Base-by-base conservation (phyloP, 2,329 filamentous ascomycete genomes). In the Clarireedia hainanense region DNA sequence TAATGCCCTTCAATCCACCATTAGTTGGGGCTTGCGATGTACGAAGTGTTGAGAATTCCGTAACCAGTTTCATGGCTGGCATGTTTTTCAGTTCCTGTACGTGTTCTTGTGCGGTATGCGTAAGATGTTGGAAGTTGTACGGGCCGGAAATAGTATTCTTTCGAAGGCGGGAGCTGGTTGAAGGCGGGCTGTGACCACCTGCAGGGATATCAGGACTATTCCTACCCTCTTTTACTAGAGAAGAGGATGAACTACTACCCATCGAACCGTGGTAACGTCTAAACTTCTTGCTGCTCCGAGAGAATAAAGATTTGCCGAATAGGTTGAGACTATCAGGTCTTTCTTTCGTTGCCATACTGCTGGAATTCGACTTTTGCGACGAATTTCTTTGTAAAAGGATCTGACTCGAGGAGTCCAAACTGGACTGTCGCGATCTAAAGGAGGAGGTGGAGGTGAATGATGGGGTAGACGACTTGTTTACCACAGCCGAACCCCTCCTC, bases 41-140 rank as follows among this genome's bases (percentile, higher is more conserved):
- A 45, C 72, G 72, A 50, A 74, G 63, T 12, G 71, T 69, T 15
- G 74, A 72, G 55, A 76, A 73, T 56, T 78, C 76, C 10, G 73
- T 72, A 14, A 72, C 71, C 49, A 76, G 63, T 27, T 76, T 72
- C 48, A 69, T 67, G 15, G 72, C 73, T 61, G 71, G 76, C 3
- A 69, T 63, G 27, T 71, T 68, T 43, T 73, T 70, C 6, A 75
- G 58, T 55, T 71, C 71, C 4, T 74, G 69, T 3, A 77, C 57
- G 50, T 76, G 72, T 30, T 82, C 76, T 47, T 76, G 76, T 12
- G 75, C 72, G 12, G 78, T 81, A 65, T 85, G 81, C 4, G 79
- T 76, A 36, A 86, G 74, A 67, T 86, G 83, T 65, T 85, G 81
- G 58, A 86, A 86, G 71, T 85, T 84, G 69, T 83, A 85, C 2